Conservation (phyloP, 805 yeast species). For the Naumovozyma castellii region DNA sequence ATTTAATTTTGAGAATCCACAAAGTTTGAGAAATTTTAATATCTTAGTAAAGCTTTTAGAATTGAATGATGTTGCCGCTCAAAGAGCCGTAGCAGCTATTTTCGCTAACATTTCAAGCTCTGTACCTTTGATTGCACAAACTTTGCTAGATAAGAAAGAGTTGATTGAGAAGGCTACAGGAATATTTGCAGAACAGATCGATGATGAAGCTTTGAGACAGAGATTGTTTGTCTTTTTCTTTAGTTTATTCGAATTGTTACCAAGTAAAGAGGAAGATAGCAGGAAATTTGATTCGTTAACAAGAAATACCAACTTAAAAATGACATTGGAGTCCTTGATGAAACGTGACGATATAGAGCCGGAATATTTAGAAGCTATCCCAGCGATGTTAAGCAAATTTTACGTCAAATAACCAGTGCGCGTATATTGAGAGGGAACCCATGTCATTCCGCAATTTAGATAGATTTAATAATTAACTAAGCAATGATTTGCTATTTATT, state of each 20-base stretch:
- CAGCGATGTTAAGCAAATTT: conserved; percentile 3
- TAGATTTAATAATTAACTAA: too few species aligned
- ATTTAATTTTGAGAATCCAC: conserved; percentile 41
- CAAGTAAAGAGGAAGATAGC: conserved; percentile 6
- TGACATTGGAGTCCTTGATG: conserved; percentile 13
- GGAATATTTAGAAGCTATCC: conserved; percentile 16
- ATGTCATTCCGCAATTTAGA: too few species aligned
- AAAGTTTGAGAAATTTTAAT: conserved; percentile 34
- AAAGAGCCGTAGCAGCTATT: conserved; percentile 33
- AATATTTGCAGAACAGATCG: conserved; percentile 22
- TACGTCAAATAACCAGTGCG: neutral
- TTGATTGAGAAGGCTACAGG: conserved; percentile 20
- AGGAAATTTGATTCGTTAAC: conserved; percentile 3
- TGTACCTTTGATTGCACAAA: conserved; percentile 30
- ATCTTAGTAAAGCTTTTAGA: conserved; percentile 34
- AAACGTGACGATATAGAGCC: conserved; percentile 9
- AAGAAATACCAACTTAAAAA: conserved; percentile 6
- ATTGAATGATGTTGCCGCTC: conserved; percentile 34
- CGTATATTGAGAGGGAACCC: too few species aligned
- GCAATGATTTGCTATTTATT: too few species aligned
- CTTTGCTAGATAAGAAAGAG: conserved; percentile 19
- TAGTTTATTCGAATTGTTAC: conserved; percentile 19
- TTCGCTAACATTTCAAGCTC: conserved; percentile 29
- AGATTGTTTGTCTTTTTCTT: conserved; percentile 28
- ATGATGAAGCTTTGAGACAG: conserved; percentile 26